Conservation (phyloP, 2,329 filamentous ascomycete species). For the Diaporthe humulicola region DNA sequence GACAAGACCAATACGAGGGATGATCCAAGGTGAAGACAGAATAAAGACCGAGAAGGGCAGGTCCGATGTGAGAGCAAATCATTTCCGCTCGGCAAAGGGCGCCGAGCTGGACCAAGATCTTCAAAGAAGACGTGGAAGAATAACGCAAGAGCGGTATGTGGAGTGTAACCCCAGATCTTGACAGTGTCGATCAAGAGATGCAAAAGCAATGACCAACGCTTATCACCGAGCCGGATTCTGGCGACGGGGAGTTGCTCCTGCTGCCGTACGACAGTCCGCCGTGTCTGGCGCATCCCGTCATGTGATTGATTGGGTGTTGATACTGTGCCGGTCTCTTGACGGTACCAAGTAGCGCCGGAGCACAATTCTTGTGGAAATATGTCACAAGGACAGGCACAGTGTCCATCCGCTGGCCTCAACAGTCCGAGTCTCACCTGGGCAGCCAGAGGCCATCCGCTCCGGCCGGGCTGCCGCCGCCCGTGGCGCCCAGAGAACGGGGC, state of each 20-base stretch:
- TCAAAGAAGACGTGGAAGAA: neutral
- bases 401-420: neutral
- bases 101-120: neutral
- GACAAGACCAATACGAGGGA: neutral
- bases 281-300: neutral
- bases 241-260: no score
- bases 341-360: neutral
- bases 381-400: neutral
- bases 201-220: neutral
- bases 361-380: neutral
- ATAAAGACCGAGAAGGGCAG: neutral
- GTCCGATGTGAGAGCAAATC: neutral
- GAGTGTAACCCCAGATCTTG: neutral
- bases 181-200: slow-evolving; percentile 12
- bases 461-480: slow-evolving; percentile 3
- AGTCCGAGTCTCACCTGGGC: neutral
- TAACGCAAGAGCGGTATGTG: neutral
- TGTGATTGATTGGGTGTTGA: neutral
- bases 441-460: neutral
- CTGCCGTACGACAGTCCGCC: neutral
- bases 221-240: neutral
- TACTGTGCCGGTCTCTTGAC: neutral
- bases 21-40: rapidly evolving
- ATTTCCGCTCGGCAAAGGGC: neutral
- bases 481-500: slow-evolving; percentile 4